Base-by-base conservation (phyloP, 257 asterid genomes). In the Eucommia ulmoides region DNA sequence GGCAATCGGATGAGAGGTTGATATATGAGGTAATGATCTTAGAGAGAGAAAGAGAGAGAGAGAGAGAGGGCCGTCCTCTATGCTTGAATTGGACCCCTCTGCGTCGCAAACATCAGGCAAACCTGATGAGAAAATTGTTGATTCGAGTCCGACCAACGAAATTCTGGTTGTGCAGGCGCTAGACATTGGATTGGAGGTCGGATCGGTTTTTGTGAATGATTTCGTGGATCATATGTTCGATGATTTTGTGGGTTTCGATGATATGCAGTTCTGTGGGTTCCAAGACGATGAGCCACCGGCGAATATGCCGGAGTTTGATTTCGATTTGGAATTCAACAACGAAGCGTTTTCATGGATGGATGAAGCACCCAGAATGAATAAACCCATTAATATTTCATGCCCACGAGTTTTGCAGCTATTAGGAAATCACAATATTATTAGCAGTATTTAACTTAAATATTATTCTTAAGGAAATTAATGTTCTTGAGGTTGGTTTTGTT, bases 321-420 rank as follows among this genome's bases (percentile, higher is more conserved):
- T 88, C 20, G 83, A 83, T 52, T 60, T 82, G 1, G 85, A 78
- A 16, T 79, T 58, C 23, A 74, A 68, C 48, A 57, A 15, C 8
- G 92, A 79, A n/a, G 79, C 54, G 10, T 54, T 67, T 26, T 49
- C 71, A 35, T 84, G 88, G 93, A 71, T 79, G 75, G 82, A 81
- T 18, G 93, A 79, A 1, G 52, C 88, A 17, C 65, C 72, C 1
- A 14, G 44, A 66, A 67, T 77, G 78, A 65, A 66, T 33, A 22
- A 82, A 19, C 54, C 93, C 65, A 83, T 80, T 60, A 68, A 83
- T 56, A 78, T 77, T 19, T 81, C 81, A 33, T 89, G 94, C 98
- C 94, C 73, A 50, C 85, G 68, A 85, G 77, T 82, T 85, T 89
- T 89, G 94, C 91, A 84, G 80, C 49, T 50, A 24, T n/a, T 29